Conservation (phyloP, 2,329 filamentous ascomycete species). For the Lanzia echinophila region DNA sequence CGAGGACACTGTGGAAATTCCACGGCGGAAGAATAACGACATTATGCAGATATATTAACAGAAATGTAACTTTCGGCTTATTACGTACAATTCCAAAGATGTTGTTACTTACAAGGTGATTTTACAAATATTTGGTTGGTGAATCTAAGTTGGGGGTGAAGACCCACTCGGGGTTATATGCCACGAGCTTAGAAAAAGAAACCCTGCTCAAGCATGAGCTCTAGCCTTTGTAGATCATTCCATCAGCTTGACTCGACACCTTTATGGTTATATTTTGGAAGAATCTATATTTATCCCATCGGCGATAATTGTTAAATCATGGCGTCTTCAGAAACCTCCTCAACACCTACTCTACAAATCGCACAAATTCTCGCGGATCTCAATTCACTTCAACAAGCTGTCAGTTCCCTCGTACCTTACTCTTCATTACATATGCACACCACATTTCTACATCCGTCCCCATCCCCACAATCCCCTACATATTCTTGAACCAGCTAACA, state of each 20-base stretch:
- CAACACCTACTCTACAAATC: not conserved
- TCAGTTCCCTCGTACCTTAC: not conserved
- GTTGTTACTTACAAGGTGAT: not conserved
- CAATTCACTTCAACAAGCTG: conserved; percentile 8
- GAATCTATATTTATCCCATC: too few species aligned
- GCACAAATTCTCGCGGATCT: conserved; percentile 11
- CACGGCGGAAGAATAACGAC: conserved; percentile 28
- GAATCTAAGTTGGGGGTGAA: too few species aligned
- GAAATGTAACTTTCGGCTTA: not conserved
- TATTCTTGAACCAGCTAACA: not conserved
- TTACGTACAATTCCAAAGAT: not conserved
- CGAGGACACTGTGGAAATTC: conserved; percentile 33
- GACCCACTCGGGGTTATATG: too few species aligned
- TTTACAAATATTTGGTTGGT: too few species aligned
- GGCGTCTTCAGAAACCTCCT: not conserved
- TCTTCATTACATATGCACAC: not conserved
- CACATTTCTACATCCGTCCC: not conserved
- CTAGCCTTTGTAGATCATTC: too few species aligned
- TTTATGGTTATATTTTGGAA: too few species aligned
- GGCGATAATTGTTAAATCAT: too few species aligned
- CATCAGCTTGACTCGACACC: too few species aligned
- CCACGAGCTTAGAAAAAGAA: too few species aligned
- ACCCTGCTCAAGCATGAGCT: too few species aligned
- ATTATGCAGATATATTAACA: conserved; percentile 13
- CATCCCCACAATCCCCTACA: not conserved